Evolutionary conservation across 805 yeast genomes (phyloP).

Genomic region (Wickerhamomyces chambardii): DNA sequence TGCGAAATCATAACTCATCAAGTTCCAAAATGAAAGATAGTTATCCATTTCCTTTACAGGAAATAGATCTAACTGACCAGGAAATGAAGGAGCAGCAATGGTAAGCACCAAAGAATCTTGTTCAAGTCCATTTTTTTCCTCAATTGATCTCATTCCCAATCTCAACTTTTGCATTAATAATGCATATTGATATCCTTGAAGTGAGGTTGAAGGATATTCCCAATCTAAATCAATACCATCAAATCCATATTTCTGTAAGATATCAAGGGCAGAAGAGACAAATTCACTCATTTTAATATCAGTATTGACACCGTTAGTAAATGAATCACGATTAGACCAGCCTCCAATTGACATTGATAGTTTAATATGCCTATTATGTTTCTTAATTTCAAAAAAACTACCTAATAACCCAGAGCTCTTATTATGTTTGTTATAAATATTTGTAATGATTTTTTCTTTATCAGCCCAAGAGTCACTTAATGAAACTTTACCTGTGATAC

Average conservation of each 20-base stretch:
- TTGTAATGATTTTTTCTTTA: conserved; percentile 23
- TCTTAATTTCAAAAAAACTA: conserved; percentile 39
- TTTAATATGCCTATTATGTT: conserved; percentile 32
- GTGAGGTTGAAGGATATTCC: conserved; percentile 65
- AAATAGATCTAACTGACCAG: conserved; percentile 32
- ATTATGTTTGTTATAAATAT: conserved; percentile 7
- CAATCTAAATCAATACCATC: conserved; percentile 95
- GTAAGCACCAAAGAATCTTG: conserved; percentile 38
- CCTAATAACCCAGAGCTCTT: conserved; percentile 35
- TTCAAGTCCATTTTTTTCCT: conserved; percentile 15
- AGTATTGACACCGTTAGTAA: conserved; percentile 35
- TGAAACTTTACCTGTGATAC: conserved; percentile 39
- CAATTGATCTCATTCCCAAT: conserved; percentile 28
- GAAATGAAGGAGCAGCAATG: conserved; percentile 70
- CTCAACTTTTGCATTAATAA: conserved; percentile 33
- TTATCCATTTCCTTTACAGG: conserved; percentile 45
- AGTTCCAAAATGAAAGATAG: conserved; percentile 62
- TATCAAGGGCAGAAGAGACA: conserved; percentile 34
- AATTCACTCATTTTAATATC: conserved; percentile 32
- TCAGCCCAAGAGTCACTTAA: conserved; percentile 67
- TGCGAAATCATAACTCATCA: conserved; percentile 86
- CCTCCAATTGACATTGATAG: conserved; percentile 82
- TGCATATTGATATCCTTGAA: conserved; percentile 36
- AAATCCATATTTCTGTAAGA: conserved; percentile 49
- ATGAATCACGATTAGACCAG: conserved; percentile 42